Conservation (phyloP, 768 basidiomycete genomes). For the Pisolithus orientalis region DNA sequence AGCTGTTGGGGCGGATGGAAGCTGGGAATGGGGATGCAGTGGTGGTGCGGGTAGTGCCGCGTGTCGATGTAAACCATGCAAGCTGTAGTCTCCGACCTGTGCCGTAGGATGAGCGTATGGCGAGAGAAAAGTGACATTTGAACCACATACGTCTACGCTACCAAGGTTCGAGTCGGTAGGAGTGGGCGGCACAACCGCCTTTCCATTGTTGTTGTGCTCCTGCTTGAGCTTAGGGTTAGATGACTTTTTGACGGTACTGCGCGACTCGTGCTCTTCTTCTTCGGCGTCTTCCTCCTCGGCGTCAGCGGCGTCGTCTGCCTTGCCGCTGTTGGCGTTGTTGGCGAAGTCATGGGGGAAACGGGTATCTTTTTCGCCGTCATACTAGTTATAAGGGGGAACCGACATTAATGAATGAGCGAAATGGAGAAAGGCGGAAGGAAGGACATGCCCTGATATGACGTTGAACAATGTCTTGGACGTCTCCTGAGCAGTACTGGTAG, state of each 20-base stretch:
- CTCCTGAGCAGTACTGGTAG: slow-evolving; percentile 73
- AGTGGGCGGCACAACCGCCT: slow-evolving; percentile 10
- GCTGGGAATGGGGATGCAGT: slow-evolving; percentile 23
- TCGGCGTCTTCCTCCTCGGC: slow-evolving; percentile 34
- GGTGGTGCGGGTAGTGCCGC: slow-evolving; percentile 30
- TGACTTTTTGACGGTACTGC: slow-evolving; percentile 13
- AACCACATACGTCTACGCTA: slow-evolving; percentile 18
- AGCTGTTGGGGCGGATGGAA: slow-evolving; percentile 12
- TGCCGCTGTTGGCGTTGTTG: slow-evolving; percentile 26
- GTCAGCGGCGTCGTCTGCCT: slow-evolving; percentile 18
- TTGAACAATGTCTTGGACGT: slow-evolving; percentile 64
- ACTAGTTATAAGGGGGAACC: slow-evolving; percentile 23
- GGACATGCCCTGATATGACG: slow-evolving; percentile 52
- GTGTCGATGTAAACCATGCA: slow-evolving; percentile 22
- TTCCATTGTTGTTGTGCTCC: slow-evolving; percentile 17
- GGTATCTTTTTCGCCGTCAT: slow-evolving; percentile 46
- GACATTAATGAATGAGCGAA: not conserved
- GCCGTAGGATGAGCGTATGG: slow-evolving; percentile 1
- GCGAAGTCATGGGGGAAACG: slow-evolving; percentile 44
- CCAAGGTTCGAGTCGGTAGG: slow-evolving; percentile 16
- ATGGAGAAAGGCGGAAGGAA: not conserved
- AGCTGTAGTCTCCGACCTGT: slow-evolving; percentile 24
- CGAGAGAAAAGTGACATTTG: not conserved
- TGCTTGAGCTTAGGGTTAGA: slow-evolving; percentile 24
- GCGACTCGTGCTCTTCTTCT: slow-evolving; percentile 30